These are phyloP conservation scores for Excoecaria cochinchinensis DNA, from an alignment of 345 rosid genomes.

Conservation along the genomic window DNA sequence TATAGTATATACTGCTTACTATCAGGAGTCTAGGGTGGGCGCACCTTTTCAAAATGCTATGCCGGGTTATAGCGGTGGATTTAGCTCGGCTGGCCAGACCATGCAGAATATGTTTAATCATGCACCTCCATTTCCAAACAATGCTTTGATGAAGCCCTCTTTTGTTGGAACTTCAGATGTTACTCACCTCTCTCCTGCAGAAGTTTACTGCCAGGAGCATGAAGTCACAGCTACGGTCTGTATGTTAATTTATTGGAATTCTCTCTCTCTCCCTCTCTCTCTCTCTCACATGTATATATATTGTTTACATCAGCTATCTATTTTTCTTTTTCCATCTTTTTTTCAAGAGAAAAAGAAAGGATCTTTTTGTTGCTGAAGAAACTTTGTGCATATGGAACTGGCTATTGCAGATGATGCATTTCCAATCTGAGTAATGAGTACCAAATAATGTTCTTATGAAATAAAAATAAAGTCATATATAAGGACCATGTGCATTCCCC, in stretches of 20 bases:
- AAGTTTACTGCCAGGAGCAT: constrained; percentile 72
- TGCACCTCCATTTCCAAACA: constrained; percentile 51
- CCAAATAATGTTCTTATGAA: not conserved
- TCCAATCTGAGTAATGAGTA: not conserved
- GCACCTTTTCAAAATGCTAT: constrained; percentile 45
- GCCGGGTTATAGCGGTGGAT: constrained; percentile 46
- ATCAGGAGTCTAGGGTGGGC: constrained; percentile 57
- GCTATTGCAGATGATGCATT: not conserved
- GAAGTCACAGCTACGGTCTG: constrained; percentile 86
- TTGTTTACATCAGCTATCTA: too few relatives aligned
- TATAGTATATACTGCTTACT: not conserved
- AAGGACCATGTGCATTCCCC: not conserved
- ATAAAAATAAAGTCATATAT: not conserved
- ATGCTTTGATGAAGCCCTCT: constrained; percentile 49
- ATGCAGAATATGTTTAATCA: constrained; percentile 50
- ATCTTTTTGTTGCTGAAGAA: not conserved
- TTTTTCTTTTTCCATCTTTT: not conserved
- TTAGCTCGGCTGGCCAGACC: constrained; percentile 48
- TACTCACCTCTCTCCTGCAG: constrained; percentile 57
- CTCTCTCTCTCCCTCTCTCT: not conserved
- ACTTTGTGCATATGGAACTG: not conserved
- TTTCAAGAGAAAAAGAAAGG: not conserved
- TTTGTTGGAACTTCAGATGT: constrained; percentile 45
- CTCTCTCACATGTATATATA: not conserved
- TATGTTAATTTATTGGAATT: constrained; percentile 14